Evolutionary conservation across 805 yeast species (phyloP), one percentile per base, ranked within the genome.

Genomic region (Nakazawaea siamensis): DNA sequence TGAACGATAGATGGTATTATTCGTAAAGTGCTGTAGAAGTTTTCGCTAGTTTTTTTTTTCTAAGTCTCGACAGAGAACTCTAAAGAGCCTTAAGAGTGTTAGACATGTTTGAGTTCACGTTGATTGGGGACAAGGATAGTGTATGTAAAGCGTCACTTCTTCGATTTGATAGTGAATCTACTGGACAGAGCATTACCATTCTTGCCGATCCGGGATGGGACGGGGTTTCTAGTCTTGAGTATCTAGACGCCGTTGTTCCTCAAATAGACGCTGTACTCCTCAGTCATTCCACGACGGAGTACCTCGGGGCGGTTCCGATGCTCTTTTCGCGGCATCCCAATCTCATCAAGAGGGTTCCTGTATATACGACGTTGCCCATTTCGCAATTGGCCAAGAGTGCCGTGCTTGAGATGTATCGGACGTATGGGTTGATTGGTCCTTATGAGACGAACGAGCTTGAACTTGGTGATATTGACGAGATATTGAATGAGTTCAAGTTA

Each of bases 351-450:
- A 63, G 73, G 24, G 71, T 88, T 17, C 86, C 87, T 2, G 80
- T 81, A 0, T 92, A 82, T 52, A 75, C 97, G 0, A 90, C 98
- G 0, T 57, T 86, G n/a, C 97, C 99, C 0, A 82, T 88, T 2
- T 67, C 80, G 10, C 88, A 85, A 48, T 60, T 92, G 49, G 97
- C 97, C 0, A 68, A 94, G 45, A 74, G 85, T 13, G 66, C 94
- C 4, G 80, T 94, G 0, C 73, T 84, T n/a, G 98, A 92, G 46
- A 61, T 73, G 20, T 92, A 87, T 52, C 58, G 94, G 41, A 60
- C 82, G 3, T 56, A 56, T 12, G 95, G 96, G 1, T 50, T 86
- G 1, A 59, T 83, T 26, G 96, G 96, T 0, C 90, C 95, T 0
- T 58, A 67, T 36, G 57, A 66, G 14, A 60, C 68, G 11, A 73